A percentile compares a stretch with the other conserved stretches of the same genome.
Evolutionary conservation across 2,329 filamentous ascomycete species (phyloP).

Genomic region (Venturia effusa): DNA sequence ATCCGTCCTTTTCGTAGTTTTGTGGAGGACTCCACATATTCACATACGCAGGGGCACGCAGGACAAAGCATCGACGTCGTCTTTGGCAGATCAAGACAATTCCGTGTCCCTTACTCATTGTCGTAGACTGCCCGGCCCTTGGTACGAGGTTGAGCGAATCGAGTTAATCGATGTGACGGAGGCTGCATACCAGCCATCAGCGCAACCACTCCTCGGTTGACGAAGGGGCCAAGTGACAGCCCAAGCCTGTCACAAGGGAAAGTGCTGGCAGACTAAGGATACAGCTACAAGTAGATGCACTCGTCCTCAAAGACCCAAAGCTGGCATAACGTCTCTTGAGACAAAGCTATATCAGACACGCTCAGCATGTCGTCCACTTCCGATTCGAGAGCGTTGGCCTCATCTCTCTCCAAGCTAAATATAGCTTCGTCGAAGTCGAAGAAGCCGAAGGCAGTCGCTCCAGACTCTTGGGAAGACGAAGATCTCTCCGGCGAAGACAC

Average conservation of each 20-base stretch:
- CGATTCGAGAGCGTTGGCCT: background rate
- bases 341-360: background rate
- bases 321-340: background rate
- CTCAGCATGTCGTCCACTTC: background rate
- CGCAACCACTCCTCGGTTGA: background rate
- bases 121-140: background rate
- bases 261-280: background rate
- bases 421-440: background rate
- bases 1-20: too few species aligned
- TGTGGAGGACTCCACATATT: background rate
- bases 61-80: background rate
- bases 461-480: conserved; percentile 72
- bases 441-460: conserved; percentile 10
- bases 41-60: background rate
- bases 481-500: conserved; percentile 31
- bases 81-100: background rate
- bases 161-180: background rate
- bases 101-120: background rate
- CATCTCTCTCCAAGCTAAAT: conserved; percentile 17
- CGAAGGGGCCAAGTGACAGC: background rate
- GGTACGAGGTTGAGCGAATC: background rate
- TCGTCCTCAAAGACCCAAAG: background rate
- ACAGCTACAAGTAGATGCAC: background rate
- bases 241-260: conserved; percentile 1
- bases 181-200: background rate